Evolutionary conservation across 352 stramenopile species (phyloP), one percentile per base, ranked within the genome.

Genomic region (Pythium biforme): DNA sequence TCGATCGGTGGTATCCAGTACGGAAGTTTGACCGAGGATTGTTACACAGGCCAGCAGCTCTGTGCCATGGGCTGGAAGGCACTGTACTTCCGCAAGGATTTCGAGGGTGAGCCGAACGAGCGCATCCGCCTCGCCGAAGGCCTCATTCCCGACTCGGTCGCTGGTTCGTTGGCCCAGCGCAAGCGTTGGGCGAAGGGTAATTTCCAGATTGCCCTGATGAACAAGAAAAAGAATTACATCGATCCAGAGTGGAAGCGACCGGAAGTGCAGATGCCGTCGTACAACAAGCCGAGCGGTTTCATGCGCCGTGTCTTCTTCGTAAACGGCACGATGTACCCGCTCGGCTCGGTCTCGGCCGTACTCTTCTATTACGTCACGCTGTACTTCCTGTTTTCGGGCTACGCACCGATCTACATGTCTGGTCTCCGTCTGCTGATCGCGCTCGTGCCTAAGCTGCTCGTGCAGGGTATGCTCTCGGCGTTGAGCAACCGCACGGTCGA

Each of bases 331-430:
- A 73, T 94, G 45, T 94, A 94, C 68, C 83, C 84, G 50, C 68
- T 94, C 34, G 79, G 83, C 17, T 94, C 82, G 40, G 87, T 94
- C 62, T 86, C 81, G 54, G 80, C 82, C 14, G 74, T 94, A 23
- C 64, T 94, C 62, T 94, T 90, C 64, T 92, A 88, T 69, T 90
- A 90, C 74, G 84, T 94, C 57, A 92, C 84, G 54, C 70, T 92
- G 62, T 94, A 94, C 76, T 94, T 92, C 65, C 67, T 94, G 29
- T 94, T 82, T 68, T 88, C 82, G 4, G 84, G 84, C 43, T 86
- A 90, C 62, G 80, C 84, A 31, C 84, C 84, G 20, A 92, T 94
- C 55, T 94, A 92, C 76, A 90, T 90, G 81, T 70, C 75, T 57
- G 78, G 75, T 17, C 62, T 77, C 22, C 82, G 82, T 57, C 72